These are phyloP conservation scores for Catenaria anguillulae DNA, from an alignment of 371 early-diverging fungal species.

Conservation along the genomic window DNA sequence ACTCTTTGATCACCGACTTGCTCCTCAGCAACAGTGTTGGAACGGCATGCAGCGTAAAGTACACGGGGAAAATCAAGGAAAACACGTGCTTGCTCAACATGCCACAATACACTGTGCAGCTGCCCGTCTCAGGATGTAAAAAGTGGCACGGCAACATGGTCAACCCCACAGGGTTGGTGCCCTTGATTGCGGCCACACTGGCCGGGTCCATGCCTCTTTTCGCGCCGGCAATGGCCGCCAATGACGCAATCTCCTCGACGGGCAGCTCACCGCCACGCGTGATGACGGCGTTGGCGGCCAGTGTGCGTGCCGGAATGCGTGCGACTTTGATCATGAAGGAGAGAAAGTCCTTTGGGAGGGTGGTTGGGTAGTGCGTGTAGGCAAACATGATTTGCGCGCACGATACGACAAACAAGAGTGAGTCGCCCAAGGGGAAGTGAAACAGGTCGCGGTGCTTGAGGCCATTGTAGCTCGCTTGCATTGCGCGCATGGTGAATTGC, in stretches of 20 bases:
- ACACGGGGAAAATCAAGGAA: neutral
- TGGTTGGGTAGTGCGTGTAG: slow-evolving; percentile 21
- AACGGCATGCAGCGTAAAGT: slow-evolving; percentile 3
- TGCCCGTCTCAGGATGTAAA: neutral
- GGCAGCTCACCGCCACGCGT: neutral
- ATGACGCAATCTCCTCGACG: no score
- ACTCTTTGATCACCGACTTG: neutral
- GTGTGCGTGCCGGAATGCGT: neutral
- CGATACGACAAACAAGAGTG: slow-evolving; percentile 17
- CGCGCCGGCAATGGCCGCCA: no score
- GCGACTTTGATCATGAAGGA: neutral
- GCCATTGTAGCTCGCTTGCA: slow-evolving; percentile 10
- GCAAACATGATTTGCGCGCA: slow-evolving; percentile 23
- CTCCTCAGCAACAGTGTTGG: neutral
- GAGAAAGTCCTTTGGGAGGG: slow-evolving; percentile 21
- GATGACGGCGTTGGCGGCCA: slow-evolving; percentile 1
- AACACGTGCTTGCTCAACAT: slow-evolving; percentile 1
- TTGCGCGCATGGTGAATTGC: slow-evolving; percentile 21
- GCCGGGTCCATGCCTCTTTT: neutral
- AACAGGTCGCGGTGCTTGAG: slow-evolving; percentile 5
- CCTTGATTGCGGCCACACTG: neutral
- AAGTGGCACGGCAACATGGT: slow-evolving; percentile 3
- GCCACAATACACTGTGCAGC: neutral
- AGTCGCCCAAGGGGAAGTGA: slow-evolving; percentile 22
- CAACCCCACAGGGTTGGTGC: neutral